These are phyloP conservation scores for Torulaspora globosa DNA, from an alignment of 1,139 yeast genomes.

Conservation along the genomic window DNA sequence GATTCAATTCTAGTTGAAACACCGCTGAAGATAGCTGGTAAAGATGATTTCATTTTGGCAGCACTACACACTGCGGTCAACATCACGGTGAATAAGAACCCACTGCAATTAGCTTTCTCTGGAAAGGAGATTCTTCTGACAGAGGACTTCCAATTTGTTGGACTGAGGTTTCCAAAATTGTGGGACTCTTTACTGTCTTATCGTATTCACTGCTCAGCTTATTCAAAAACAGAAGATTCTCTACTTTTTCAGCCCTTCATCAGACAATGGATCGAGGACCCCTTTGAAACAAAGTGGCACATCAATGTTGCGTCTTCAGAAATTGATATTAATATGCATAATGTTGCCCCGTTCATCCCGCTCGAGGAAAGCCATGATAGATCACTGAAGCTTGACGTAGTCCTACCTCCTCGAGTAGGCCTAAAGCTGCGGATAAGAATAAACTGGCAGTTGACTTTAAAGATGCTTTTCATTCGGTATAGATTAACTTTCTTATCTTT, in stretches of 20 bases:
- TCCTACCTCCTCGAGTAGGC: slow-evolving; percentile 39
- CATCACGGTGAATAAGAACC: neutral
- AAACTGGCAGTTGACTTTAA: slow-evolving; percentile 38
- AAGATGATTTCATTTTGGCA: slow-evolving; percentile 39
- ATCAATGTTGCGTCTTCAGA: slow-evolving; percentile 42
- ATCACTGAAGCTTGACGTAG: slow-evolving; percentile 24
- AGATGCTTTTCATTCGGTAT: slow-evolving; percentile 56
- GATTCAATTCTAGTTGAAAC: slow-evolving; percentile 50
- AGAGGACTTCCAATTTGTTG: slow-evolving; percentile 12
- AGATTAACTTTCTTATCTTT: slow-evolving; percentile 59
- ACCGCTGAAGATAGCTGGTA: slow-evolving; percentile 21
- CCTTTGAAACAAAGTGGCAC: slow-evolving; percentile 77
- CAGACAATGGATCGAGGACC: slow-evolving; percentile 63
- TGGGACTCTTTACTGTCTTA: slow-evolving; percentile 34
- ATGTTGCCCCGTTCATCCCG: slow-evolving; percentile 78
- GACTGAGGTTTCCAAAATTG: slow-evolving; percentile 24
- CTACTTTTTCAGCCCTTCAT: slow-evolving; percentile 55
- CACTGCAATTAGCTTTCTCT: slow-evolving; percentile 10
- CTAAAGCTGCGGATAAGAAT: slow-evolving; percentile 30
- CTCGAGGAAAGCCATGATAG: slow-evolving; percentile 33
- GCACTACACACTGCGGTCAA: slow-evolving; percentile 12
- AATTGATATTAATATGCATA: slow-evolving; percentile 53
- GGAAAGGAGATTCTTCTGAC: slow-evolving; percentile 10
- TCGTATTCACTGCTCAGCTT: slow-evolving; percentile 12
- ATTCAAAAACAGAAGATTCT: slow-evolving; percentile 5